Percentiles rank a stretch among this genome's conserved stretches.
phyloP scores from a whole-genome alignment of 768 basidiomycete genomes.

The Boletus reticuloceps region DNA sequence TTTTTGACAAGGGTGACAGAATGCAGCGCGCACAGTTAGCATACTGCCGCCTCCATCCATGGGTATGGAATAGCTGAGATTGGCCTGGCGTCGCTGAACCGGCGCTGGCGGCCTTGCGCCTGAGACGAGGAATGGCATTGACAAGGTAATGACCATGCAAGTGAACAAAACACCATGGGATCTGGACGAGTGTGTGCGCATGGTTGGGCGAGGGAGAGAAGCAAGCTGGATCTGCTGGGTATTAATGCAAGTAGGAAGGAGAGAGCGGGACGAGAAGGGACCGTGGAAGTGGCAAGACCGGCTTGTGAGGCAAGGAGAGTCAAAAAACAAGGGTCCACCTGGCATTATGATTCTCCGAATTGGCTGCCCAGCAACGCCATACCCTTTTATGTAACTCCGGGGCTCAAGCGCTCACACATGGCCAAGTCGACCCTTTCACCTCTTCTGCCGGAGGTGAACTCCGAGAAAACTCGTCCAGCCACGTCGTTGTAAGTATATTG shows the following conservation, averaged over 20 bases:
- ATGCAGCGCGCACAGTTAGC: constrained; percentile 56
- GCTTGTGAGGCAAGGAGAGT: constrained; percentile 1
- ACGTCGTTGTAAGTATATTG: no score
- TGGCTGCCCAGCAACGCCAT: not conserved
- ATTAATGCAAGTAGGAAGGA: not conserved
- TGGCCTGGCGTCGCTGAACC: constrained; percentile 22
- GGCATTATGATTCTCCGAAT: not conserved
- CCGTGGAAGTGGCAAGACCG: not conserved
- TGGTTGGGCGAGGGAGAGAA: not conserved
- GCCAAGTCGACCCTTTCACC: no score
- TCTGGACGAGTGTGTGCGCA: not conserved
- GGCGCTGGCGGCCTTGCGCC: constrained; percentile 8
- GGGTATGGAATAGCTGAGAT: constrained; percentile 60
- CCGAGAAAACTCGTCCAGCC: no score
- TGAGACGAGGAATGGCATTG: constrained; percentile 8
- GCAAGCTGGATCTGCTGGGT: not conserved
- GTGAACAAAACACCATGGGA: not conserved
- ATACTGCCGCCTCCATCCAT: constrained; percentile 56
- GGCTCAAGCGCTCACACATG: no score
- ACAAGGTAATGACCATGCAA: constrained; percentile 11
- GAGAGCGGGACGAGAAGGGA: not conserved
- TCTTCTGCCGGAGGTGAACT: not conserved
- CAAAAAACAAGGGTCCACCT: not conserved
- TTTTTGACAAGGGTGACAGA: not conserved
- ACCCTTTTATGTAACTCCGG: constrained; percentile 9